These are phyloP conservation scores for Ophiorrhiza pumila DNA, from an alignment of 257 asterid species.

Conservation along the genomic window DNA sequence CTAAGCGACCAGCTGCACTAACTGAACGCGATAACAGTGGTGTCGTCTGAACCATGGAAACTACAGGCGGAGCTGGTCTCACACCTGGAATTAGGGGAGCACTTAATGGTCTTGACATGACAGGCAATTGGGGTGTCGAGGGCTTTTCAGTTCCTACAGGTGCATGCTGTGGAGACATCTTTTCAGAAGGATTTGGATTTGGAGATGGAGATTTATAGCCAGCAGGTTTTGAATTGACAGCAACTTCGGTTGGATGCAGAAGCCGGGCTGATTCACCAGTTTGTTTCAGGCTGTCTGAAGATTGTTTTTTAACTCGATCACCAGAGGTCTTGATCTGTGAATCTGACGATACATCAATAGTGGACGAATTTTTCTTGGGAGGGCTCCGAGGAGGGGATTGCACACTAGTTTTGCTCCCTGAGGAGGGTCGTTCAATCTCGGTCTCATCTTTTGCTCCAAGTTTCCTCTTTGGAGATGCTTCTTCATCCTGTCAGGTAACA, in stretches of 20 bases:
- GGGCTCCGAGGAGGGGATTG: conserved; percentile 53
- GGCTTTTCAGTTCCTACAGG: conserved; percentile 40
- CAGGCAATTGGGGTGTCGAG: conserved; percentile 35
- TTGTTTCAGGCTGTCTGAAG: conserved; percentile 42
- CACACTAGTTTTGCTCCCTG: conserved; percentile 22
- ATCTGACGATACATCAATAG: conserved; percentile 32
- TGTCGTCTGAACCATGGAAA: conserved; percentile 49
- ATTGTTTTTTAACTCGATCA: conserved; percentile 37
- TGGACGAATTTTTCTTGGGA: conserved; percentile 30
- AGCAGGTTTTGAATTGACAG: conserved; percentile 33
- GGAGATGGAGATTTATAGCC: conserved; percentile 33
- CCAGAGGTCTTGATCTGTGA: conserved; percentile 28
- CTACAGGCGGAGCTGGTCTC: conserved; percentile 48
- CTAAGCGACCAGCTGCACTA: conserved; percentile 75
- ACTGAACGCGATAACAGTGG: conserved; percentile 66
- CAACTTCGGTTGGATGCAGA: conserved; percentile 35
- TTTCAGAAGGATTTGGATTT: conserved; percentile 37
- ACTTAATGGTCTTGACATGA: conserved; percentile 76
- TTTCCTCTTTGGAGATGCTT: conserved; percentile 31
- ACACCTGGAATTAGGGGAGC: conserved; percentile 65
- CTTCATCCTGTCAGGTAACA: conserved; percentile 49
- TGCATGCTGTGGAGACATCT: conserved; percentile 32
- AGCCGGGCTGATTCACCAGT: conserved; percentile 26
- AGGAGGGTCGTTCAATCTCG: conserved; percentile 28
- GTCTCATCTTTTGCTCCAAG: conserved; percentile 28